Conservation (phyloP, 1,284 basidiomycete genomes). For the Puccinia polysora region DNA sequence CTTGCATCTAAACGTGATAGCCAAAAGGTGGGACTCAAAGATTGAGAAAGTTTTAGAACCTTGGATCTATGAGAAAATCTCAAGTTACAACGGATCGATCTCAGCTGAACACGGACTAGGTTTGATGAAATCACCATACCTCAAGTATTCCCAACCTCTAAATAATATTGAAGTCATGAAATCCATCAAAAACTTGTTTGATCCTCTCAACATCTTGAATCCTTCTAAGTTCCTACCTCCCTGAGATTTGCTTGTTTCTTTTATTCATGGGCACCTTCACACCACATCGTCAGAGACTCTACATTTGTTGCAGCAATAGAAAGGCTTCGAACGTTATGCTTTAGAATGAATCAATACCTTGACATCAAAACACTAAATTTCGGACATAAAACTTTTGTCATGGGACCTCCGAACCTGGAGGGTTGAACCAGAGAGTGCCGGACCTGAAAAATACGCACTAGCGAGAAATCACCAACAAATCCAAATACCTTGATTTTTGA, state of each 20-base stretch:
- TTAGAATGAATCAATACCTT: no score
- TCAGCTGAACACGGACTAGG: conserved; percentile 97
- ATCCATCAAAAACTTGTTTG: conserved; percentile 82
- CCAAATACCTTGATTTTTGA: no score
- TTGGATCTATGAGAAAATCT: conserved; percentile 87
- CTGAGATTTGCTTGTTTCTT: not conserved
- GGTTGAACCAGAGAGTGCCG: no score
- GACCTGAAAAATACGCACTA: no score
- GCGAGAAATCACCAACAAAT: no score
- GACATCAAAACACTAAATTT: no score
- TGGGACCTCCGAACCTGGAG: no score
- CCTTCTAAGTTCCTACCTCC: conserved; percentile 62
- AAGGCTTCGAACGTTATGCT: no score
- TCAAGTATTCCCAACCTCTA: conserved; percentile 78
- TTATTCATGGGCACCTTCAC: not conserved
- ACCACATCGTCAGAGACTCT: no score
- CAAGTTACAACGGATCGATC: conserved; percentile 71
- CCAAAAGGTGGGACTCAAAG: conserved; percentile 72
- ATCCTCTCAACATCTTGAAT: conserved; percentile 85
- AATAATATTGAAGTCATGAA: conserved; percentile 83
- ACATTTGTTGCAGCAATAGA: no score
- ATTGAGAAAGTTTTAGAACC: conserved; percentile 85
- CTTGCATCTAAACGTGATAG: conserved; percentile 90
- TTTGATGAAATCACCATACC: conserved; percentile 85
- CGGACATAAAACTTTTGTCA: no score